Evolutionary conservation across 768 basidiomycete genomes (phyloP), one percentile per base, ranked within the genome.

Genomic region (Trichaptum fuscoviolaceum): DNA sequence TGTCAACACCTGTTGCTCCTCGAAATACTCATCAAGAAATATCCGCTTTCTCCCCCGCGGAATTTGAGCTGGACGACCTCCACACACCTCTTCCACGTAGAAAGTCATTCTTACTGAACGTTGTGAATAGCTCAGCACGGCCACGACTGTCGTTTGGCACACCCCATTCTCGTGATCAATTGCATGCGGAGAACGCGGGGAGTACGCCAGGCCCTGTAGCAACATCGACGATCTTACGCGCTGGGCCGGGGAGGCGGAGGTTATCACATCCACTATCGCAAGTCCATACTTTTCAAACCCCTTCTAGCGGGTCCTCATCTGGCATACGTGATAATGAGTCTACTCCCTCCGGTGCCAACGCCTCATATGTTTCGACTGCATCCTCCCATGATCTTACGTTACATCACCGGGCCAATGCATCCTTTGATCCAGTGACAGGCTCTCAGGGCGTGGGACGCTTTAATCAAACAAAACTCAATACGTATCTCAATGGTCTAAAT

Each of bases 321-420:
- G 58, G 72, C 15, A 17, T 61, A 15, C 25, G 25, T 18, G 59
- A 25, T 25, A 59, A 42, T 23, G 63, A 64, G 23, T 74, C 77
- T 15, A 68, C 73, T 20, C 71, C 81, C 17, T 79, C 76, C 3
- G 76, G 75, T 10, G 89, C 88, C 67, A 81, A 84, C 57, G 85
- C 81, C 0, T 94, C 93, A 1, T 87, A 90, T 75, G 80, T 92
- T 61, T 94, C 93, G 3, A 93, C 90, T 0, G 85, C 91, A 0
- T 94, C 93, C 0, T 95, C 95, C 25, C 91, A 96, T 69, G 94
- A 96, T 73, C 80, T 96, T 57, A 93, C 92, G 1, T 87, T 88
- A 6, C 88, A 92, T 73, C 76, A 80, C 62, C 85, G 92, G 9
- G 90, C 86, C 65, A 96, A 96, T 72, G 92, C 92, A 15, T 95